A percentile compares a stretch with the other conserved stretches of the same genome.
phyloP scores from a whole-genome alignment of 2,329 filamentous ascomycete species.

The Colletotrichum navitas region DNA sequence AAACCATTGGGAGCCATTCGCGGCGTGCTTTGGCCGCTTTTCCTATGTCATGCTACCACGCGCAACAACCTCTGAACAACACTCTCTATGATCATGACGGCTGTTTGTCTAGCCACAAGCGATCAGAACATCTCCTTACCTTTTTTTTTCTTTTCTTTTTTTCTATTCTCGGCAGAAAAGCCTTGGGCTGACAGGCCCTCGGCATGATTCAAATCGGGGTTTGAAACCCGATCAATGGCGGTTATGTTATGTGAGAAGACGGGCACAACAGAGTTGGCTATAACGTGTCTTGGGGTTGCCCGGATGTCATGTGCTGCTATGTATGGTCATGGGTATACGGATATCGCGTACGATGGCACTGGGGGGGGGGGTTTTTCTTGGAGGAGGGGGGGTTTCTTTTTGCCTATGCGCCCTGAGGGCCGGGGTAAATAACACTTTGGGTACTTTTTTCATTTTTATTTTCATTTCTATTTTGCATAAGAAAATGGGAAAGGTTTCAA shows the following conservation, averaged over 20 bases:
- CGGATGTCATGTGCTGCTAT: not conserved
- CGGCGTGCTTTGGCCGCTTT: not conserved
- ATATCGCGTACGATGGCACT: not conserved
- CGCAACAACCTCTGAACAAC: not conserved
- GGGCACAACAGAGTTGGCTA: slow-evolving; percentile 9
- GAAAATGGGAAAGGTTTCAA: not conserved
- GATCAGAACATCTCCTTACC: not conserved
- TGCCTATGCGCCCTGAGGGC: not conserved
- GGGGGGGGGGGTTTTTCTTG: too few relatives aligned
- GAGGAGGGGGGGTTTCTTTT: too few relatives aligned
- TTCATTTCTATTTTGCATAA: not conserved
- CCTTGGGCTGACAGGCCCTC: not conserved
- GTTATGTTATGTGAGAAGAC: slow-evolving; percentile 1
- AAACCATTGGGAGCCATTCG: slow-evolving; percentile 4
- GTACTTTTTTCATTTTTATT: not conserved
- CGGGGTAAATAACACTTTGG: not conserved
- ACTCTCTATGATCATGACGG: slow-evolving; percentile 14
- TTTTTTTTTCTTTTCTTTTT: not conserved
- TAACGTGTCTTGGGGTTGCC: slow-evolving; percentile 23
- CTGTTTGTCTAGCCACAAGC: not conserved
- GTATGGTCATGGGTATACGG: not conserved
- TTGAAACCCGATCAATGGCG: slow-evolving; percentile 4
- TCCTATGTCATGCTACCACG: slow-evolving; percentile 2
- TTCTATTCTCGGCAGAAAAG: slow-evolving; percentile 1
- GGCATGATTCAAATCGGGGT: slow-evolving; percentile 14